These are phyloP conservation scores for Castanopsis chinensis DNA, from an alignment of 306 rosid species.

Conservation along the genomic window DNA sequence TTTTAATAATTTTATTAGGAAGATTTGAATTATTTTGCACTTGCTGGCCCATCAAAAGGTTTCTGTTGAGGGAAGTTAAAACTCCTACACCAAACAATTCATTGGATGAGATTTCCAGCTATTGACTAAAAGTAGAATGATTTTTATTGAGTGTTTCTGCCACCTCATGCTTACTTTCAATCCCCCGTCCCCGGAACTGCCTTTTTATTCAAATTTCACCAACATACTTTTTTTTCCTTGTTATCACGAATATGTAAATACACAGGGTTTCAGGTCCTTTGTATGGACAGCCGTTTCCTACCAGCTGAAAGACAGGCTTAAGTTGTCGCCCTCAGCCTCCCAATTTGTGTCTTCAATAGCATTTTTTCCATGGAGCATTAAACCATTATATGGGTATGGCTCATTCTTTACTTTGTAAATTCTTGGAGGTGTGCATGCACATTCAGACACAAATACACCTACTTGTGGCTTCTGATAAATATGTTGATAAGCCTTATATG, in stretches of 20 bases:
- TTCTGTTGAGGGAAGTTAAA: too few relatives aligned
- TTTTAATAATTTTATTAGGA: too few relatives aligned
- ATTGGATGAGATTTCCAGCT: too few relatives aligned
- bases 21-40: too few relatives aligned
- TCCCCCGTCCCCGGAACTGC: too few relatives aligned
- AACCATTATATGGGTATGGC: constrained; percentile 80
- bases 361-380: constrained; percentile 89
- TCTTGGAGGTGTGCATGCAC: not conserved
- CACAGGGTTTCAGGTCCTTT: constrained; percentile 91
- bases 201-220: not conserved
- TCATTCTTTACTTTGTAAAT: not conserved
- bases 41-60: too few relatives aligned
- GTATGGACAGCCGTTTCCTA: constrained; percentile 88
- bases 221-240: not conserved
- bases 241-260: not conserved
- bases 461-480: not conserved
- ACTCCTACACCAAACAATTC: too few relatives aligned
- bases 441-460: not conserved
- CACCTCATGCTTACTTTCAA: not conserved
- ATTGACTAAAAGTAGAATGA: too few relatives aligned
- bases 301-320: constrained; percentile 74
- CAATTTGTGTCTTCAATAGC: constrained; percentile 71
- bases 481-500: not conserved
- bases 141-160: not conserved
- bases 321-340: constrained; percentile 79